Percentiles rank a stretch among this genome's conserved stretches.
phyloP scores from a whole-genome alignment of 768 basidiomycete species.

The Mycena vitilis region DNA sequence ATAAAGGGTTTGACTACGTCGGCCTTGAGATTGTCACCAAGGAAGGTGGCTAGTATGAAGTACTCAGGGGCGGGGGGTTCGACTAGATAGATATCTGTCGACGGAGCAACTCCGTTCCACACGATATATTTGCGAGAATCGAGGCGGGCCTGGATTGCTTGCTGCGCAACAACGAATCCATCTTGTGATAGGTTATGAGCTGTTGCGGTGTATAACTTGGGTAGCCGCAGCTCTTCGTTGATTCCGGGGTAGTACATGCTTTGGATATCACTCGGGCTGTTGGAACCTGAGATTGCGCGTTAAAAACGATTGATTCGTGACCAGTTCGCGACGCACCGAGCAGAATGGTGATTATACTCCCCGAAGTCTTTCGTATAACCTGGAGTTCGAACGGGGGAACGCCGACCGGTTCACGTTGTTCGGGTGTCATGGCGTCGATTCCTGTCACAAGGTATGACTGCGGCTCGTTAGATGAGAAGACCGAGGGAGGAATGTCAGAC shows the following conservation, averaged over 20 bases:
- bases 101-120: neutral
- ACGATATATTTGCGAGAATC: slow-evolving; percentile 16
- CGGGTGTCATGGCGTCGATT: neutral
- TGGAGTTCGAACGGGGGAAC: slow-evolving; percentile 1
- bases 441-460: neutral
- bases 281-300: neutral
- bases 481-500: neutral
- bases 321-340: neutral
- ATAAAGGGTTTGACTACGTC: slow-evolving; percentile 9
- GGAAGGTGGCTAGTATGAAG: slow-evolving; percentile 21
- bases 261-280: neutral
- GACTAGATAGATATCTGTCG: slow-evolving; percentile 19
- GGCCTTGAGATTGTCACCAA: slow-evolving; percentile 4
- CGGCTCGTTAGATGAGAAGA: neutral
- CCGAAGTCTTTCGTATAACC: slow-evolving; percentile 12
- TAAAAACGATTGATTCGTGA: neutral
- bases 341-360: slow-evolving; percentile 12
- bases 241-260: neutral
- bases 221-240: neutral
- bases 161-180: slow-evolving; percentile 7
- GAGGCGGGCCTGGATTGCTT: slow-evolving; percentile 8
- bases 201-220: slow-evolving; percentile 6
- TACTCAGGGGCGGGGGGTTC: slow-evolving; percentile 3
- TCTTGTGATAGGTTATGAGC: neutral
- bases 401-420: neutral